Percentiles rank a stretch among this genome's conserved stretches.
Conservation (phyloP, 768 basidiomycete genomes). For the Cyclocybe aegerita region DNA sequence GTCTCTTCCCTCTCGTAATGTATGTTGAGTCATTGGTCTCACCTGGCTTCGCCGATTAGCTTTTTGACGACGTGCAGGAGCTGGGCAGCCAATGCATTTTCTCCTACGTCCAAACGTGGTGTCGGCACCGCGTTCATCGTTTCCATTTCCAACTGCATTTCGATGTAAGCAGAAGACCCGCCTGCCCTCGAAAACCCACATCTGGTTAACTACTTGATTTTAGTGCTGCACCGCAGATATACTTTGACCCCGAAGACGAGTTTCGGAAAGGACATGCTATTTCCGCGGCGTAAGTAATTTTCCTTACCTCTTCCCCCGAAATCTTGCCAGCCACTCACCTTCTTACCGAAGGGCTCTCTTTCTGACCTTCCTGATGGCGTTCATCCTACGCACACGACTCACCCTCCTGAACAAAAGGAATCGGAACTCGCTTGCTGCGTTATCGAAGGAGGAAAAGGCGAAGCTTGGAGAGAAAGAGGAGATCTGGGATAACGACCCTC, state of each 20-base stretch:
- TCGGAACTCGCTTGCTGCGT: conserved; percentile 15
- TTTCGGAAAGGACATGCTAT: conserved; percentile 57
- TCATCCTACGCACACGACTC: conserved; percentile 45
- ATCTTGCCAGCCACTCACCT: neutral
- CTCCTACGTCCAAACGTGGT: conserved; percentile 59
- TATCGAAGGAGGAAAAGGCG: conserved; percentile 31
- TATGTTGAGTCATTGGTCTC: conserved; percentile 21
- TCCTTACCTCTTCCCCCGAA: neutral
- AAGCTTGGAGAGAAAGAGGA: conserved; percentile 28
- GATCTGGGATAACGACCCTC: conserved; percentile 49
- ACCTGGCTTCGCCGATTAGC: neutral
- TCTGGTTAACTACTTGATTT: neutral
- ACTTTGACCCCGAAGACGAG: conserved; percentile 49
- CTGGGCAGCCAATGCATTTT: conserved; percentile 59
- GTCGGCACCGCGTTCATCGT: conserved; percentile 62
- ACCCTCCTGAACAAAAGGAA: conserved; percentile 41
- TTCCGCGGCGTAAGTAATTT: conserved; percentile 42
- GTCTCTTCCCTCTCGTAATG: conserved; percentile 60
- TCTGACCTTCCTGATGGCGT: conserved; percentile 40
- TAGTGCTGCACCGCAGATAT: conserved; percentile 57
- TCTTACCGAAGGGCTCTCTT: conserved; percentile 37
- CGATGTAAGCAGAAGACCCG: conserved; percentile 38
- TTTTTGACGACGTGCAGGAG: conserved; percentile 36
- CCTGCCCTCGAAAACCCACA: neutral
- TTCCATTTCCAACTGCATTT: conserved; percentile 57